Conservation (phyloP, 2,329 filamentous ascomycete genomes). For the Seiridium cupressi region DNA sequence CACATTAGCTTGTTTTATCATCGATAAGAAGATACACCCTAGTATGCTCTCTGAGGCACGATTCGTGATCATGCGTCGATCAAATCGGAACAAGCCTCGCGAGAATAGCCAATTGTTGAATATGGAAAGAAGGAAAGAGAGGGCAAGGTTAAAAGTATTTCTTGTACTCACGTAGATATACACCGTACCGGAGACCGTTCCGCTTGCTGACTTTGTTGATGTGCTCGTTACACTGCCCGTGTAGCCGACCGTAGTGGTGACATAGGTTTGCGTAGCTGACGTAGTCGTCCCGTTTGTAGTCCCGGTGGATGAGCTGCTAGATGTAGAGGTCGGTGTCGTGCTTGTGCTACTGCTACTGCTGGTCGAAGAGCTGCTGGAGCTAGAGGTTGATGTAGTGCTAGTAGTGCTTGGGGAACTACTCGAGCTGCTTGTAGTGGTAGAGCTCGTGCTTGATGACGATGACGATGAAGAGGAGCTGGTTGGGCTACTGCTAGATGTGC, state of each 20-base stretch:
- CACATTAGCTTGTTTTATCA: too few relatives aligned
- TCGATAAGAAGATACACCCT: too few relatives aligned
- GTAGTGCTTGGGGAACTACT: background rate
- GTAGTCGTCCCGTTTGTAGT: background rate
- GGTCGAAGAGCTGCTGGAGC: background rate
- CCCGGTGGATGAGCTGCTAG: background rate
- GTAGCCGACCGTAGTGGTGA: background rate
- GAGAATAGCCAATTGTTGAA: too few relatives aligned
- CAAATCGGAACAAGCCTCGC: too few relatives aligned
- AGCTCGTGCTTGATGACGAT: background rate
- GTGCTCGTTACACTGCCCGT: background rate
- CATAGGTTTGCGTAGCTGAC: background rate
- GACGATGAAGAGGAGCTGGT: background rate
- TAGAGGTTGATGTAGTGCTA: background rate
- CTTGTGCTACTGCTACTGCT: background rate
- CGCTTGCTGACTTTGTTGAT: background rate
- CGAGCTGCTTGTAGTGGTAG: background rate
- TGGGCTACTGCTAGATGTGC: background rate
- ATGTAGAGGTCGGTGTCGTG: background rate
- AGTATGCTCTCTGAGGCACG: too few relatives aligned
- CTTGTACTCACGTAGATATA: background rate
- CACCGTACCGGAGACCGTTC: slow-evolving; percentile 1
- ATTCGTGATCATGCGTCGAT: too few relatives aligned
- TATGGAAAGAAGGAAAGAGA: too few relatives aligned
- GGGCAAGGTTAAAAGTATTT: too few relatives aligned